These are phyloP conservation scores for Mortierella sp. DNA, from an alignment of 371 early-diverging fungal species.

Conservation along the genomic window DNA sequence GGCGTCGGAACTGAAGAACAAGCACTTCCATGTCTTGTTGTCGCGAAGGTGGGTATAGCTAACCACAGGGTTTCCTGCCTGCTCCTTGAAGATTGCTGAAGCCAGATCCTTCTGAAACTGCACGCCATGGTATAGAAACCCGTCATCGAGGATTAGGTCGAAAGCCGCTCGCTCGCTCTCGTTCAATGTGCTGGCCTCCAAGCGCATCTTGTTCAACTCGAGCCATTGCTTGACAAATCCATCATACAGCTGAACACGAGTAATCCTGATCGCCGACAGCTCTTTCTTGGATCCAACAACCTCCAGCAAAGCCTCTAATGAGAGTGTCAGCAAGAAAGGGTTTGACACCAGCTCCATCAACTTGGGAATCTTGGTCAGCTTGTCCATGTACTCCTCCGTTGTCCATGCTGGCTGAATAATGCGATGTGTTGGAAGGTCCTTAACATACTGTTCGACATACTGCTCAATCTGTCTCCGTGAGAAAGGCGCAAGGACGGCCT, in stretches of 20 bases:
- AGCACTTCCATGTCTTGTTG: not conserved
- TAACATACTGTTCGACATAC: not conserved
- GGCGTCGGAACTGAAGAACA: not conserved
- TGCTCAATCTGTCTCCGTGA: not conserved
- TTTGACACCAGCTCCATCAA: not conserved
- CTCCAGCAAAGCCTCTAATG: not conserved
- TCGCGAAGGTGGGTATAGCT: not conserved
- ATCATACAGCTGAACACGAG: not conserved
- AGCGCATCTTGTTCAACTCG: too few relatives aligned
- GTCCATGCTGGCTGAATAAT: too few relatives aligned
- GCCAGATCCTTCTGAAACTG: not conserved
- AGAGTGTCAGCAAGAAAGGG: not conserved
- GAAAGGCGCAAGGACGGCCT: not conserved
- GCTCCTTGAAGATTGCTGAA: not conserved
- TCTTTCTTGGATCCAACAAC: not conserved
- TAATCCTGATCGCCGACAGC: not conserved
- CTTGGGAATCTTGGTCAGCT: not conserved
- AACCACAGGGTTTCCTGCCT: not conserved
- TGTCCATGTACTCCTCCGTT: not conserved
- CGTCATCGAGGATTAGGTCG: too few relatives aligned
- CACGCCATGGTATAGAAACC: not conserved
- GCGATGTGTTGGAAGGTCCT: not conserved
- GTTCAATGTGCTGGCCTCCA: too few relatives aligned
- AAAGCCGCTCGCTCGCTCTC: too few relatives aligned
- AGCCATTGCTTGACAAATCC: too few relatives aligned